These are phyloP conservation scores for Debaryomyces tyrocola DNA, from an alignment of 805 yeast species.

Conservation along the genomic window DNA sequence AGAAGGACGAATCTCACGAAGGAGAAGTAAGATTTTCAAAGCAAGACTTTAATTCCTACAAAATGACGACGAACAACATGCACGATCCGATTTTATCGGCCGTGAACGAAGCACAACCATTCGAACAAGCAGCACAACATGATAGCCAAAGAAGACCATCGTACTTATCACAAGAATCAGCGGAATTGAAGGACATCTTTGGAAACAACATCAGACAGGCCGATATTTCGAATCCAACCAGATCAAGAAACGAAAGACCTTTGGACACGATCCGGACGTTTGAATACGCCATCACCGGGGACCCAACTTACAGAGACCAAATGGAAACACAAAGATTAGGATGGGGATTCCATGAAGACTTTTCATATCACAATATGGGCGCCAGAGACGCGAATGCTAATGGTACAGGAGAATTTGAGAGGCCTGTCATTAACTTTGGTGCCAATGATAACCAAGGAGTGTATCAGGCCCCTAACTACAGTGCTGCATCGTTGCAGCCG, in stretches of 20 bases:
- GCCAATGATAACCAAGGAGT: constrained; percentile 40
- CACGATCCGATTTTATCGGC: constrained; percentile 89
- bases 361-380: constrained; percentile 52
- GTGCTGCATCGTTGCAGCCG: constrained; percentile 46
- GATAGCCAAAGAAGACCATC: constrained; percentile 40
- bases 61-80: constrained; percentile 65
- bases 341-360: constrained; percentile 83
- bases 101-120: constrained; percentile 94
- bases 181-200: constrained; percentile 73
- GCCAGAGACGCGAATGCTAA: constrained; percentile 27
- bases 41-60: constrained; percentile 42
- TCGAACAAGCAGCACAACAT: constrained; percentile 55
- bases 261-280: constrained; percentile 92
- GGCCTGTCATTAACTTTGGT: constrained; percentile 43
- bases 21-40: constrained; percentile 27
- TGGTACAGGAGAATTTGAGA: constrained; percentile 32
- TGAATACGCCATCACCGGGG: constrained; percentile 94
- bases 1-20: constrained; percentile 4
- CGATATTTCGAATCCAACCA: constrained; percentile 90
- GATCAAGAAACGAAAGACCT: constrained; percentile 94
- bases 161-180: constrained; percentile 47
- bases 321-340: constrained; percentile 79
- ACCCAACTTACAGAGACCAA: constrained; percentile 72
- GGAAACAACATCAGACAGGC: constrained; percentile 78
- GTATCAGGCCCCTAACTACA: constrained; percentile 59